Base-by-base conservation (phyloP, 2,329 filamentous ascomycete species). In the Penicillium occitanis region DNA sequence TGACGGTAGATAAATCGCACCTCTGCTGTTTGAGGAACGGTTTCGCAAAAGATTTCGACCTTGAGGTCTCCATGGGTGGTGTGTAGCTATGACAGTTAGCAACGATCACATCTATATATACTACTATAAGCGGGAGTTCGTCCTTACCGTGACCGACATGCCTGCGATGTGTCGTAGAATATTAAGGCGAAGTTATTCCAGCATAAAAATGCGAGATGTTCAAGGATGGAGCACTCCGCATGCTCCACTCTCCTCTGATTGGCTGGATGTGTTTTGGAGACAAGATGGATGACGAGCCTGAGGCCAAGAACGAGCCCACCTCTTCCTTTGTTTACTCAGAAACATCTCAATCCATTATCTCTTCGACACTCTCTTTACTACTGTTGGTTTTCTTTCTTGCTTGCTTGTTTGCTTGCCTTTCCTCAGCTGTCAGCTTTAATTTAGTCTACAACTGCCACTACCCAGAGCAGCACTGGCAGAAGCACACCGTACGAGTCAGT, bases 31-130 rank as follows among this genome's bases (percentile, higher is more conserved):
- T 94, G 93, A 69, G 95, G 95, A 37, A 96, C 92, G 72, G 91
- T 90, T 78, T 97, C 92, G 82, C 94, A 98, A 82, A 97, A 98
- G 71, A 99, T 84, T 79, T 98, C 95, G 73, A 98, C 87, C 82
- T 98, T 99, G 76, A 99, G 85, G 79, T 95, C 90, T 76, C 95
- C 95, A 63, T 90, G 86, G 61, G 89, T 91, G 60, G 95, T 99
- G 79, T 97, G 93, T 14, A 99, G 86, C 80, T 82, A 60, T 59
- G 17, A 19, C 22, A 35, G 55, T 67, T 28, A 67, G 64, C 28
- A 37, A n/a, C 11, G 10, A 25, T 40, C 35, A 44, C 2, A 25
- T 25, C 25, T 25, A 14, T 33, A 6, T 19, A 42, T 8, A 28
- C n/a, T 14, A 19, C 17, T 19, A 10, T 4, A 40, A 40, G 5